These are phyloP conservation scores for Silene vulgaris DNA, from an alignment of 179 eudicot species.

Conservation along the genomic window DNA sequence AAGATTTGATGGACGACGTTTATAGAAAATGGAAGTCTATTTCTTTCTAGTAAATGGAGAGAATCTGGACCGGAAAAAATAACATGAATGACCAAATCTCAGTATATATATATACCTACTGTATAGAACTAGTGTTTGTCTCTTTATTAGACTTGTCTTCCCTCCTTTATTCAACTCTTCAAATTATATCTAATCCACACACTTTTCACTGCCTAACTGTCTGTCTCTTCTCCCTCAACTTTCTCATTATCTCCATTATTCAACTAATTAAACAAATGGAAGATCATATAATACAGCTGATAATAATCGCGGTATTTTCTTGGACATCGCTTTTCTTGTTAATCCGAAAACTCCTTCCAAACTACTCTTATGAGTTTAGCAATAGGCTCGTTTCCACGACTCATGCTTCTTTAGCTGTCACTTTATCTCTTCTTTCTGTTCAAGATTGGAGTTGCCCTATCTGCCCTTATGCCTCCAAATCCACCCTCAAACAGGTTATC, in stretches of 20 bases:
- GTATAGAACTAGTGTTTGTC: background rate
- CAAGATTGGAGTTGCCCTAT: conserved; percentile 71
- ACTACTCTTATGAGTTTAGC: conserved; percentile 64
- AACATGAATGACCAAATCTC: no score
- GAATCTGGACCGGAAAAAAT: no score
- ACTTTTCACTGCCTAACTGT: conserved; percentile 2
- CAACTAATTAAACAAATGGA: conserved; percentile 34
- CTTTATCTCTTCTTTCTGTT: conserved; percentile 48
- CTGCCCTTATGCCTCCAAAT: conserved; percentile 58
- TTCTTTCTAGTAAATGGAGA: no score
- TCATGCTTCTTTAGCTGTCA: conserved; percentile 58
- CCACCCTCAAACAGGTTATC: conserved; percentile 63
- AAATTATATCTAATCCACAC: conserved; percentile 5
- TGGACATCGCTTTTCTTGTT: conserved; percentile 51
- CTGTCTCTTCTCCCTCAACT: background rate
- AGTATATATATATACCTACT: no score
- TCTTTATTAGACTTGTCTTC: background rate
- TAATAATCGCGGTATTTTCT: conserved; percentile 46
- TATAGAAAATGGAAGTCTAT: no score
- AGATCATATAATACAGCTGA: conserved; percentile 34
- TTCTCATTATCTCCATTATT: background rate
- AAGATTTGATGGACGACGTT: no score
- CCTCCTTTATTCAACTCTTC: background rate
- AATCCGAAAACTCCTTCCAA: conserved; percentile 43
- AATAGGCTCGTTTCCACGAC: conserved; percentile 62